A percentile compares a stretch with the other conserved stretches of the same genome.
Conservation (phyloP, 2,329 filamentous ascomycete genomes). For the Trichoderma lentiforme region DNA sequence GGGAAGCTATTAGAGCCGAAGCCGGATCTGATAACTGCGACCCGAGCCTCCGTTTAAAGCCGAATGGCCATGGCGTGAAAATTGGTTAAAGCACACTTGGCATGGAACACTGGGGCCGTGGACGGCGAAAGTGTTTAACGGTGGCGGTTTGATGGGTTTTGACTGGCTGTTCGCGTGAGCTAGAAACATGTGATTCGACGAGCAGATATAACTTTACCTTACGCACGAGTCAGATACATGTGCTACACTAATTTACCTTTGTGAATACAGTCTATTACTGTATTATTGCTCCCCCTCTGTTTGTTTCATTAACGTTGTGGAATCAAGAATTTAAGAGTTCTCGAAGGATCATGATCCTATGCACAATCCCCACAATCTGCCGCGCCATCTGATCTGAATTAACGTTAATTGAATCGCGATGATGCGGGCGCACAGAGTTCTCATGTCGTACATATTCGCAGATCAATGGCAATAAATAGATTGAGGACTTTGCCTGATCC, state of each 20-base stretch:
- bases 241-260: neutral
- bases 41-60: constrained; percentile 9
- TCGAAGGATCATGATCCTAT: neutral
- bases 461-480: neutral
- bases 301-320: neutral
- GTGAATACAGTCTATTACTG: neutral
- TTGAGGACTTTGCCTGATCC: neutral
- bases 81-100: neutral
- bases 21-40: constrained; percentile 8
- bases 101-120: neutral
- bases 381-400: neutral
- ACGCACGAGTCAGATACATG: neutral
- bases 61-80: neutral
- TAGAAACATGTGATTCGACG: neutral
- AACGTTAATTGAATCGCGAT: neutral
- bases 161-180: neutral
- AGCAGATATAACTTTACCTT: neutral
- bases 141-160: neutral
- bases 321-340: neutral
- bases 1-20: constrained; percentile 6
- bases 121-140: neutral
- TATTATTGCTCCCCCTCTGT: neutral
- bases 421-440: neutral
- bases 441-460: neutral
- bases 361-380: neutral